These are phyloP conservation scores for Cladosporium colombiae DNA, from an alignment of 2,329 filamentous ascomycete genomes.

Conservation along the genomic window DNA sequence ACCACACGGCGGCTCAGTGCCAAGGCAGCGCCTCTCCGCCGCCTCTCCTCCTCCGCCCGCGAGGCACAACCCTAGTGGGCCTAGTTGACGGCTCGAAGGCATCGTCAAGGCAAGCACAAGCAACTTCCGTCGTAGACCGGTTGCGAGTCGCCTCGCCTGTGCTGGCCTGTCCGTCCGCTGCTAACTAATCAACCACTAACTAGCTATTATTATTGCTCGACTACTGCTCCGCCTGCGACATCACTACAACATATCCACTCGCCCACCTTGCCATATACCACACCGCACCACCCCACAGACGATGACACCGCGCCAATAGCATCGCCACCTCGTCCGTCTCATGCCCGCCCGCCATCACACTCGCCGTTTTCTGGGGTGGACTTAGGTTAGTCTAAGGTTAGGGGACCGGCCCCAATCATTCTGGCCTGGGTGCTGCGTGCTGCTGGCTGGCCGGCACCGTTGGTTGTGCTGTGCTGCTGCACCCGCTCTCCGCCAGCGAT, in stretches of 20 bases:
- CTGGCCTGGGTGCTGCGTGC: constrained; percentile 1
- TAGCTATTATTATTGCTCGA: not conserved
- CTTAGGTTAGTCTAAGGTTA: not conserved
- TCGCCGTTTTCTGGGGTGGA: constrained; percentile 6
- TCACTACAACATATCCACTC: not conserved
- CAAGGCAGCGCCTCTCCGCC: not conserved
- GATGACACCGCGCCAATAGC: not conserved
- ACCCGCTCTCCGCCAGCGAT: constrained; percentile 9
- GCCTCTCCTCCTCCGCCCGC: not conserved
- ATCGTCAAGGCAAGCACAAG: not conserved
- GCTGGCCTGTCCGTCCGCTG: not conserved
- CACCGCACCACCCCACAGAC: not conserved
- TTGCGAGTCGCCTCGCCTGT: not conserved
- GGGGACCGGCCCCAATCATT: constrained; percentile 1
- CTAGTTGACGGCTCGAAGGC: not conserved
- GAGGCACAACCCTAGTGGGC: not conserved
- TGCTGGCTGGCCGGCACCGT: constrained; percentile 5
- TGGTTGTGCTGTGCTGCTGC: constrained; percentile 9
- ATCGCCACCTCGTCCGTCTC: not conserved
- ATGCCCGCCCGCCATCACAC: not conserved
- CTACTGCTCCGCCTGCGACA: not conserved
- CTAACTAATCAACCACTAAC: not conserved
- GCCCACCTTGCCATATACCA: not conserved
- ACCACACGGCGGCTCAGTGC: not conserved
- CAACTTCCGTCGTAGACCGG: too few species aligned